Evolutionary conservation across 108 stramenopile species (phyloP), one percentile per base, ranked within the genome.

Genomic region (Cyclotella baltica): DNA sequence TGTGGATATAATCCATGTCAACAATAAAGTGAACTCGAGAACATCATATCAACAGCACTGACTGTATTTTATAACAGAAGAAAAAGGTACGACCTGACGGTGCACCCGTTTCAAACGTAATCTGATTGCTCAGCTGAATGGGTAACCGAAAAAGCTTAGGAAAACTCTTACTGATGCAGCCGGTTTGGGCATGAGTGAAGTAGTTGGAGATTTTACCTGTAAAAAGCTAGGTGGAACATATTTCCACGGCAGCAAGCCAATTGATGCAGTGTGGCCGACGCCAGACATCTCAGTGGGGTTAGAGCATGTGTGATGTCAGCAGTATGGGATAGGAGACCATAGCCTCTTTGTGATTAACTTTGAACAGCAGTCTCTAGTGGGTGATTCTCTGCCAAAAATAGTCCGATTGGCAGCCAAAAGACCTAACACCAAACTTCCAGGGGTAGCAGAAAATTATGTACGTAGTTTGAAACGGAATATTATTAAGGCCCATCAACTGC

Each of bases 171-270:
- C 74, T 19, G 55, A 75, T 4, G 8, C 62, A 10, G 52, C 19
- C 0, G 70, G 76, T 0, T 27, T 70, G 18, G 57, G 13, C 5
- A 20, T 77, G 70, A 34, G 0, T 16, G 69, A 77, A 22, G 46
- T 48, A 0, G 70, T 71, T 16, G 50, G 48, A 20, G 62, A 48
- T 0, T 53, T 35, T 30, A 77, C 76, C 0, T 15, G 47, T 0
- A 19, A 77, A 11, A 22, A 48, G 18, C 34, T 62, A 0, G 70
- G 70, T 1, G 61, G 46, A 15, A 77, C 70, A 8, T 71, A 52
- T 25, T 77, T 77, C 48, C 18, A 62, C 4, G 76, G 70, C 16
- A 62, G 20, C 22, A 37, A 61, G 19, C 76, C 69, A 0, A 77
- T 77, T 27, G 76, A 70, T 19, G 52, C 18, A 0, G 30, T 70